Conservation (phyloP, 345 rosid genomes). For the Aquilaria sinensis region DNA sequence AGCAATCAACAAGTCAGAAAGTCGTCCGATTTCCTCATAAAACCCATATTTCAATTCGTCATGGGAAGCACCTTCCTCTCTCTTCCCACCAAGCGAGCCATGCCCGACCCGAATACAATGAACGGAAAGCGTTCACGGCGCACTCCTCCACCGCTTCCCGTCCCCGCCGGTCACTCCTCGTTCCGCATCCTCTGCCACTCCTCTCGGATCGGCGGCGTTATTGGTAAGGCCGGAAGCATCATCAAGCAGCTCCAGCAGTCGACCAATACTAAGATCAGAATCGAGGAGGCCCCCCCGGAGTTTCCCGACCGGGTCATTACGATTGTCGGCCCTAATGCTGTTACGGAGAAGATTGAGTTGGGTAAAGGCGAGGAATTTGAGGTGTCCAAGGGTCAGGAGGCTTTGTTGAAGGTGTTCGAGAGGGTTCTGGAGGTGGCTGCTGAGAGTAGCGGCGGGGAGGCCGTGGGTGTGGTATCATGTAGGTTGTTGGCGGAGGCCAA, state of each 20-base stretch:
- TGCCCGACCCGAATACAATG: constrained; percentile 30
- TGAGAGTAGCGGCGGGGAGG: constrained; percentile 30
- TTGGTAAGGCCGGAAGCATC: constrained; percentile 74
- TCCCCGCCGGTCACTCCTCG: constrained; percentile 53
- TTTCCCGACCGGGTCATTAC: constrained; percentile 67
- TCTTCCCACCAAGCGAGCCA: constrained; percentile 33
- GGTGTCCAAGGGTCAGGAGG: constrained; percentile 80
- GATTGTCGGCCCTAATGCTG: constrained; percentile 33
- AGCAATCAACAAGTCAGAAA: too few species aligned
- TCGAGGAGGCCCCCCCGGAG: constrained; percentile 64
- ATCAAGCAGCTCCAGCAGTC: constrained; percentile 76
- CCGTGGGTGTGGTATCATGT: constrained; percentile 51
- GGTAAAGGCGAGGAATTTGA: constrained; percentile 29
- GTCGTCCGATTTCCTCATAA: too few species aligned
- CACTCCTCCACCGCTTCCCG: constrained; percentile 28
- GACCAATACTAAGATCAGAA: constrained; percentile 72
- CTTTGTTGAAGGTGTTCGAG: constrained; percentile 68
- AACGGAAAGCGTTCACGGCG: constrained; percentile 53
- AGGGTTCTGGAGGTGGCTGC: constrained; percentile 61
- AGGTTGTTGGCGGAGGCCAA: constrained; percentile 62
- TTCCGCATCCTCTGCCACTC: constrained; percentile 71
- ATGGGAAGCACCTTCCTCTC: constrained; percentile 29
- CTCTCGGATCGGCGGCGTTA: constrained; percentile 74
- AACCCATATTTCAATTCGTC: not conserved
- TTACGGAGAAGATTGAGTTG: constrained; percentile 20